Conservation (phyloP, 2,329 filamentous ascomycete genomes). For the Bipolaris sorokiniana region DNA sequence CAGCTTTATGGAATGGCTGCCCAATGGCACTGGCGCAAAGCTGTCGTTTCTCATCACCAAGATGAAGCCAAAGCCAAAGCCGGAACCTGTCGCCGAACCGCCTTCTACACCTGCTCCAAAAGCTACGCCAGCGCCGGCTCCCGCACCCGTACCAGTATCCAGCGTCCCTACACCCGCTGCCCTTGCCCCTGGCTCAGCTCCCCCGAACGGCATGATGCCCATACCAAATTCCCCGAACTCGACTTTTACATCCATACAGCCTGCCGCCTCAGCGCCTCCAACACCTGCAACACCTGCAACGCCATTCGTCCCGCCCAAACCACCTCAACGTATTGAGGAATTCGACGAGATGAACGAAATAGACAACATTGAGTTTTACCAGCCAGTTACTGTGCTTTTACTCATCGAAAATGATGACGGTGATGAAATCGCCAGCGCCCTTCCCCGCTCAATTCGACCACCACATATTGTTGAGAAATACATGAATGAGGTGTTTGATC, state of each 20-base stretch:
- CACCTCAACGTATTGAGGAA: constrained; percentile 44
- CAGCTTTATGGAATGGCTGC: constrained; percentile 73
- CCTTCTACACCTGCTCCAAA: constrained; percentile 40
- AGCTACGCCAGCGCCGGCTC: not conserved
- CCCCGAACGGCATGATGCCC: constrained; percentile 11
- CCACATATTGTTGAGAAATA: constrained; percentile 47
- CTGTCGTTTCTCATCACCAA: constrained; percentile 80
- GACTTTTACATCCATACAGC: constrained; percentile 22
- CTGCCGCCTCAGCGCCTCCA: constrained; percentile 15
- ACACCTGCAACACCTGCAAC: not conserved
- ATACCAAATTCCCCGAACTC: constrained; percentile 12
- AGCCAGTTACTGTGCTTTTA: constrained; percentile 72
- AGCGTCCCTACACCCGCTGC: not conserved
- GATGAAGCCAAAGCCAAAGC: constrained; percentile 57
- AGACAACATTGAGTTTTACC: constrained; percentile 60
- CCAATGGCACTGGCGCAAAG: constrained; percentile 66
- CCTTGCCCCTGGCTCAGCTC: constrained; percentile 2
- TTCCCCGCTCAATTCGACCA: constrained; percentile 62
- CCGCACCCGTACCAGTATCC: constrained; percentile 5
- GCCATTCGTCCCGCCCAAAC: constrained; percentile 36
- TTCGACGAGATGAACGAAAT: constrained; percentile 55
- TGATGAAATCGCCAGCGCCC: constrained; percentile 53
- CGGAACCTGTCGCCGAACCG: constrained; percentile 49
- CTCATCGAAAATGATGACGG: constrained; percentile 59
- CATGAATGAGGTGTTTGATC: constrained; percentile 58